Evolutionary conservation across 2,329 filamentous ascomycete genomes (phyloP).

Genomic region (Claviceps monticola): DNA sequence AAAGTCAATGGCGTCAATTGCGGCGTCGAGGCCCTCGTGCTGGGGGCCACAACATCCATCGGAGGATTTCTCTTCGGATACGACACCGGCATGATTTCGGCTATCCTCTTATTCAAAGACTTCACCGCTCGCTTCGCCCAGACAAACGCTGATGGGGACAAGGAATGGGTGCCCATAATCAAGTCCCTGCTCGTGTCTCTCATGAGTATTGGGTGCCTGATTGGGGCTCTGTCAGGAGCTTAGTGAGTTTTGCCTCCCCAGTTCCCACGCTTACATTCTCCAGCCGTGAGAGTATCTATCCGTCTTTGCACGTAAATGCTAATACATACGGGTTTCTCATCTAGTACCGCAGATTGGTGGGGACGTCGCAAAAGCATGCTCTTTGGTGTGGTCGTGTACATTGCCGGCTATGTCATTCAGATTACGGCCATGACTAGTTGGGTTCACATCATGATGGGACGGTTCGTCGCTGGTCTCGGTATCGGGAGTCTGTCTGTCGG

Average conservation of each 20-base stretch:
- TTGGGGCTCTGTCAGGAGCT: constrained; percentile 39
- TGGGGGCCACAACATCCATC: constrained; percentile 40
- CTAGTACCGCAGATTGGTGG: constrained; percentile 39
- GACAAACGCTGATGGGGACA: constrained; percentile 22
- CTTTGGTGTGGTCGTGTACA: constrained; percentile 41
- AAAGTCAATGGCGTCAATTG: constrained; percentile 29
- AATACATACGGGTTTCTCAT: too few relatives aligned
- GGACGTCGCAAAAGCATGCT: constrained; percentile 43
- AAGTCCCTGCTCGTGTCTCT: constrained; percentile 41
- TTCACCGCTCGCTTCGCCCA: constrained; percentile 44
- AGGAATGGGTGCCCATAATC: constrained; percentile 26
- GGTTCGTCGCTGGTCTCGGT: constrained; percentile 53
- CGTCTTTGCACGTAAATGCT: background rate
- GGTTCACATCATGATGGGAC: constrained; percentile 53
- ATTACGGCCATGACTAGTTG: constrained; percentile 44
- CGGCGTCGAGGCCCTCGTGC: constrained; percentile 24
- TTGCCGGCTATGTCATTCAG: constrained; percentile 52
- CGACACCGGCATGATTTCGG: constrained; percentile 47
- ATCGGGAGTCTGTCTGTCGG: constrained; percentile 52
- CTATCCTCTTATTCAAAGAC: constrained; percentile 35
- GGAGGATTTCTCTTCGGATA: constrained; percentile 51
- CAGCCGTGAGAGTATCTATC: too few relatives aligned
- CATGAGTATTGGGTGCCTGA: constrained; percentile 39
- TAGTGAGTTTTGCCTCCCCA: constrained; percentile 17
- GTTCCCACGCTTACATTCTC: background rate